phyloP scores from a whole-genome alignment of 768 basidiomycete species.

The Tricholoma saponaceum region DNA sequence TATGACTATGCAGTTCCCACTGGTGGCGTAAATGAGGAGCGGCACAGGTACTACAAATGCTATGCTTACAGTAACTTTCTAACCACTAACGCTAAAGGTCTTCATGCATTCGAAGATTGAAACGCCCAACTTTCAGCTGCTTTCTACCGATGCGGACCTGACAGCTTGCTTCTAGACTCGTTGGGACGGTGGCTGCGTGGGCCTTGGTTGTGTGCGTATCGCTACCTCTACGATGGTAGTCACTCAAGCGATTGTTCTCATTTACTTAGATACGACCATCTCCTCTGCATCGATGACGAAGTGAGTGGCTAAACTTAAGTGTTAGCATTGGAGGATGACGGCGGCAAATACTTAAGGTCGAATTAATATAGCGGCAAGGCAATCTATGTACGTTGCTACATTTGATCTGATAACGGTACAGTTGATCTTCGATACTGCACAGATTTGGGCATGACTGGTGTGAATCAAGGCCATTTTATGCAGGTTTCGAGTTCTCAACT shows the following conservation, averaged over 20 bases:
- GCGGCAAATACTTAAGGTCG: background rate
- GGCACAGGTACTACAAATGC: no score
- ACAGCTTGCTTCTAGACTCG: background rate
- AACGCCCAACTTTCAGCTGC: background rate
- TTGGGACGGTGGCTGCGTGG: background rate
- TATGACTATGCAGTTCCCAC: no score
- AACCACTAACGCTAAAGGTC: background rate
- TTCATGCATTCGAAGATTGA: background rate
- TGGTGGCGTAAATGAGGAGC: no score
- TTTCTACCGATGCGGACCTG: background rate
- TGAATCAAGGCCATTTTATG: no score
- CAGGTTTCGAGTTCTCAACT: no score
- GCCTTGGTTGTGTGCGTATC: background rate
- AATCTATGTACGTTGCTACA: background rate
- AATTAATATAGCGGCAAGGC: background rate
- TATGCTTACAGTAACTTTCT: no score
- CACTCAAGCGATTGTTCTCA: background rate
- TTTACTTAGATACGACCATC: background rate
- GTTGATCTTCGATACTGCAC: no score
- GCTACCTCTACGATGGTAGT: background rate
- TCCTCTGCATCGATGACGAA: background rate
- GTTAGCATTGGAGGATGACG: background rate
- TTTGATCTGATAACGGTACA: no score
- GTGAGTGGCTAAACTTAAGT: background rate
- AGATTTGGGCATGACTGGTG: no score